Base-by-base conservation (phyloP, 176 grass and related monocot genomes). In the Carex scoparia region DNA sequence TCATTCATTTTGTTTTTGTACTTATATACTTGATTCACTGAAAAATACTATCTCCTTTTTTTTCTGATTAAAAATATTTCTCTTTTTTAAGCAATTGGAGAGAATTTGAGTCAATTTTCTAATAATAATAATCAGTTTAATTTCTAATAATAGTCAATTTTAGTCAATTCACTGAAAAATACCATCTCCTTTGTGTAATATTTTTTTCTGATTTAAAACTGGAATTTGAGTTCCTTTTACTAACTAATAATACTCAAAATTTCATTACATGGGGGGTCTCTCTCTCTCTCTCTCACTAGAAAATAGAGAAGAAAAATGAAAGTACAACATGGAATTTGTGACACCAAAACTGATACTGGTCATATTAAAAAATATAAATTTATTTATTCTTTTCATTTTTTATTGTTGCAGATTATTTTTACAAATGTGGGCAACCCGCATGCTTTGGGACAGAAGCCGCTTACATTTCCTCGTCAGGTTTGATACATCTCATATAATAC, bases 361-460 rank as follows among this genome's bases (percentile, higher is more conserved):
- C 23, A 71, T 55, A 84, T 32, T 74, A 38, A 59, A 30, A 49
- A 60, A 63, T 53, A 51, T 6, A 4, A 79, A 35, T 18, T n/a
- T 49, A 51, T 12, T 5, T 23, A 23, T 65, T 61, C 14, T 10
- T 71, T 84, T 10, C 4, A 79, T 61, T 10, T 85, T 37, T 91
- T 74, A 32, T 81, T 69, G 18, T 91, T 83, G 69, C 86, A 91
- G 97, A 99, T 99, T 88, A 92, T 99, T 88, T 99, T 99, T 87
- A 99, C 97, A 84, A 99, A 99, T 89, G 97, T 99, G 74, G 97
- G 97, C 44, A 99, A 99, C 84, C 97, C 97, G 5, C 97, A 99
- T 87, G 97, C 97, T 3, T 88, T 99, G 69, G 97, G 97, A 79
- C 97, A 99, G 81, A 99, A 99, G 86, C 97, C 97, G 3, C 85